Base-by-base conservation (phyloP, 495 filamentous ascomycete genomes). In the Eremomyces bilateralis region DNA sequence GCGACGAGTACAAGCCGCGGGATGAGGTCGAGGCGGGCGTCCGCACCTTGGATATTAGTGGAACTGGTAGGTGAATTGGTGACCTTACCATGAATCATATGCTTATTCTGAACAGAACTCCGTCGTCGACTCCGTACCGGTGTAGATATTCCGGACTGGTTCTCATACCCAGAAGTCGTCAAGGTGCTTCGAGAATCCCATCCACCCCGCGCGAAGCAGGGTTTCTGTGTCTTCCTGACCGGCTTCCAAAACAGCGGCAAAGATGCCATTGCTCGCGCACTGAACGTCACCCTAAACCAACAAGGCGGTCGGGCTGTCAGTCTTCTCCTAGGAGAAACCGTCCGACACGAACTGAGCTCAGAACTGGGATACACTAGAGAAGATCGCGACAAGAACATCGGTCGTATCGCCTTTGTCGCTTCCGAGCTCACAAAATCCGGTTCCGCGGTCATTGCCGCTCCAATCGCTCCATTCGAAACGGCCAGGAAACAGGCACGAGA, bases 101-200 rank as follows among this genome's bases (percentile, higher is more conserved):
- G 11, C 18, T 20, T 40, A 22, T 6, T 15, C 17, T 29, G 15
- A n/a, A 11, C 29, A 54, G 88, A 97, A 60, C 77, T 97, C 45
- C 83, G 88, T 43, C 67, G 72, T 34, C 77, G 88, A 41, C 69
- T 97, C 34, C 73, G 80, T 45, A 83, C 74, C 35, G 88, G 88
- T 36, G 74, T 73, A 42, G 81, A 91, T 42, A 97, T 97, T 50
- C 88, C 88, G 37, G 82, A 90, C 54, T 97, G 88, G 88, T 97
- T 97, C 67, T 95, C 88, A 15, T 97, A 97, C 61, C 83, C 90
- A 38, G 90, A 97, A 62, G 90, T 97, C 42, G 88, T 97, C 57
- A 73, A 71, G 54, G 88, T 95, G 30, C 73, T 97, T 34, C 67
- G 88, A 43, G 80, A 97, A 60, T 92, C 83, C 41, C 83, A 92